Conservation (phyloP, 2,329 filamentous ascomycete species). For the Plectosphaerella plurivora region DNA sequence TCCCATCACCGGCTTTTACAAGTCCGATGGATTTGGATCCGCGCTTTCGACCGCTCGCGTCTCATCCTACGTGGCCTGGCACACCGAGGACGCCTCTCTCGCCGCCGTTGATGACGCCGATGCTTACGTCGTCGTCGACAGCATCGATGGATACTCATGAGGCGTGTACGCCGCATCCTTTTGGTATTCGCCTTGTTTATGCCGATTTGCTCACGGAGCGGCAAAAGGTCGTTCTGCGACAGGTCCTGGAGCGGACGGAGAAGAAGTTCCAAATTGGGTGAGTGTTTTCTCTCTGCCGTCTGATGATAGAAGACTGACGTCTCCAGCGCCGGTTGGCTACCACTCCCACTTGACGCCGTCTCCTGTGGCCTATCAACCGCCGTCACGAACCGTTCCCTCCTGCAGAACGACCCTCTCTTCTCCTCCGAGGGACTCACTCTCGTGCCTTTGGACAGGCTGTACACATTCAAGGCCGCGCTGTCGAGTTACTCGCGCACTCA, state of each 20-base stretch:
- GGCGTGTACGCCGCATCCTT: conserved; percentile 29
- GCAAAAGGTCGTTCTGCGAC: conserved; percentile 42
- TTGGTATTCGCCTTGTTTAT: conserved; percentile 48
- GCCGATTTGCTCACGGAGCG: conserved; percentile 38
- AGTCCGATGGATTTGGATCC: conserved; percentile 18
- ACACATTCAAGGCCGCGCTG: conserved; percentile 60
- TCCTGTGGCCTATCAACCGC: conserved; percentile 42
- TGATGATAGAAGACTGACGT: background rate
- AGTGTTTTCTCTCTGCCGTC: conserved; percentile 2
- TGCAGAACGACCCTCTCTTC: conserved; percentile 59
- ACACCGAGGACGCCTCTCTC: conserved; percentile 35
- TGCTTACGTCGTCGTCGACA: conserved; percentile 29
- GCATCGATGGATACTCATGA: conserved; percentile 24
- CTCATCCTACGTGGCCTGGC: conserved; percentile 19
- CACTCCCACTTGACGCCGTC: conserved; percentile 35
- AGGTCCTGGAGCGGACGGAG: conserved; percentile 47
- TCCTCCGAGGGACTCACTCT: conserved; percentile 55
- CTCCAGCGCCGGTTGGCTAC: conserved; percentile 35
- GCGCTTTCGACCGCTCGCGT: conserved; percentile 12
- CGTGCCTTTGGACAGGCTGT: conserved; percentile 56
- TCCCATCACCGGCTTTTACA: conserved; percentile 17
- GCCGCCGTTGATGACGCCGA: conserved; percentile 41
- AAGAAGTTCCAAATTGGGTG: conserved; percentile 30
- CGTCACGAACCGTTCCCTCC: conserved; percentile 50
- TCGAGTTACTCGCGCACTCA: conserved; percentile 48